Evolutionary conservation across 2,329 filamentous ascomycete species (phyloP).

Genomic region (Huntiella omanensis): DNA sequence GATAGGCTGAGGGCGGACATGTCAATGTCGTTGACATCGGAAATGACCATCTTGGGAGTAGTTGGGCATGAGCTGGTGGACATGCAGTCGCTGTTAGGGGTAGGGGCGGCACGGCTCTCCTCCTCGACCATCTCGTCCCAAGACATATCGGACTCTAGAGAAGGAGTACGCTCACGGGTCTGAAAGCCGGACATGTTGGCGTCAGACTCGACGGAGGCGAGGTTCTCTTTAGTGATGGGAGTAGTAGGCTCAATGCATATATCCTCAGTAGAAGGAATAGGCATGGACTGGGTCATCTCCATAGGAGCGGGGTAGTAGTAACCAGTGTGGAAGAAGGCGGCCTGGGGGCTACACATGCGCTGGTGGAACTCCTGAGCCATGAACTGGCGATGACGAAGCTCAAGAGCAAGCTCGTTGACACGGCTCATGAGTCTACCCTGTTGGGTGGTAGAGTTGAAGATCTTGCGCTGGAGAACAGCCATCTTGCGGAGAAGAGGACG

Average conservation of each 20-base stretch:
- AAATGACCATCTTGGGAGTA: conserved; percentile 4
- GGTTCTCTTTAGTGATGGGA: neutral
- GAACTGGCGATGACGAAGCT: conserved; percentile 10
- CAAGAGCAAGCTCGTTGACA: conserved; percentile 10
- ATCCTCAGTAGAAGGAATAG: neutral
- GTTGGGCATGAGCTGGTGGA: conserved; percentile 8
- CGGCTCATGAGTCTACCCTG: conserved; percentile 8
- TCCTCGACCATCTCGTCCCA: conserved; percentile 6
- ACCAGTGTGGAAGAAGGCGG: neutral
- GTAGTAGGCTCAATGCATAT: neutral
- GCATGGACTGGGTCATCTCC: neutral
- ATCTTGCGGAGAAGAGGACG: conserved; percentile 8
- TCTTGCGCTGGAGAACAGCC: conserved; percentile 3
- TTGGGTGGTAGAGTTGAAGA: conserved; percentile 5
- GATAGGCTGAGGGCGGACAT: neutral
- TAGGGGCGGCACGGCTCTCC: neutral
- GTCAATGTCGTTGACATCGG: neutral
- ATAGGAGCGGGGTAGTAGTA: neutral
- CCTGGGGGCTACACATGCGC: conserved; percentile 4
- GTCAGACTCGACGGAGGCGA: neutral
- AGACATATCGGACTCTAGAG: conserved; percentile 6
- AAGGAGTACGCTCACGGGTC: conserved; percentile 3
- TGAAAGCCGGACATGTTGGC: neutral
- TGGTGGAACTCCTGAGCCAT: conserved; percentile 7
- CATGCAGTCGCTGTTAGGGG: neutral